Percentiles rank a stretch among this genome's conserved stretches.
Evolutionary conservation across 768 basidiomycete species (phyloP).

Genomic region (Pholiota microspora): DNA sequence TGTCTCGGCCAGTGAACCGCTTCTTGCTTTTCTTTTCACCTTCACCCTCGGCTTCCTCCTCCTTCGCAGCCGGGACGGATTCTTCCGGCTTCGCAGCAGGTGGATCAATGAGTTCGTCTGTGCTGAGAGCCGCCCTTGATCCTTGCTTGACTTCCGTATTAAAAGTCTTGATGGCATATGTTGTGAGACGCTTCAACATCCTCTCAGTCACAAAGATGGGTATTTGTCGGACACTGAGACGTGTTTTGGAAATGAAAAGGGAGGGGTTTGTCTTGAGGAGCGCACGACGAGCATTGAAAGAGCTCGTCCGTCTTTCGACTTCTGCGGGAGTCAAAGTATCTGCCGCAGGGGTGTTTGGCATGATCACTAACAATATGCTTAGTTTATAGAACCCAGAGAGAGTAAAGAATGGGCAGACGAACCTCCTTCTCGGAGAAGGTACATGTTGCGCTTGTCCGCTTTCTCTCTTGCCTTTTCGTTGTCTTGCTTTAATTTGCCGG

Average conservation of each 20-base stretch:
- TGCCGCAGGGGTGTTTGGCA: constrained; percentile 84
- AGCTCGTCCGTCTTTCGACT: constrained; percentile 79
- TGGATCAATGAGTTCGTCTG: constrained; percentile 68
- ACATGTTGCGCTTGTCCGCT: constrained; percentile 93
- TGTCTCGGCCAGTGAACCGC: constrained; percentile 27
- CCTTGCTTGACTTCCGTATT: constrained; percentile 72
- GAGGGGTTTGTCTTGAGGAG: constrained; percentile 91
- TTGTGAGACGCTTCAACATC: constrained; percentile 82
- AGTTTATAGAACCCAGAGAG: constrained; percentile 6
- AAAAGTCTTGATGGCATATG: constrained; percentile 78
- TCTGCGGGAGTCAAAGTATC: constrained; percentile 68
- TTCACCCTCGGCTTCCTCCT: constrained; percentile 23
- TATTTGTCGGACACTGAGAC: constrained; percentile 90
- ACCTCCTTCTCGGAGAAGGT: constrained; percentile 96
- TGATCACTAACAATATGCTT: constrained; percentile 74
- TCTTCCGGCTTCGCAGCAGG: constrained; percentile 16
- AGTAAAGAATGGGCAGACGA: constrained; percentile 21
- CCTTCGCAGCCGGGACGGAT: constrained; percentile 3
- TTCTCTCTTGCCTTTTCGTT: constrained; percentile 84
- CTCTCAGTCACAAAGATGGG: constrained; percentile 90
- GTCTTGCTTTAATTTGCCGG: constrained; percentile 84
- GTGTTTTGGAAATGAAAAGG: constrained; percentile 91
- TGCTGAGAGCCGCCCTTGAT: constrained; percentile 53
- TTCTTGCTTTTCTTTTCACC: constrained; percentile 40
- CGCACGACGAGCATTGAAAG: constrained; percentile 81